Percentiles rank a stretch among this genome's conserved stretches.
Evolutionary conservation across 2,329 filamentous ascomycete genomes (phyloP).

Genomic region (Zalaria sp.): DNA sequence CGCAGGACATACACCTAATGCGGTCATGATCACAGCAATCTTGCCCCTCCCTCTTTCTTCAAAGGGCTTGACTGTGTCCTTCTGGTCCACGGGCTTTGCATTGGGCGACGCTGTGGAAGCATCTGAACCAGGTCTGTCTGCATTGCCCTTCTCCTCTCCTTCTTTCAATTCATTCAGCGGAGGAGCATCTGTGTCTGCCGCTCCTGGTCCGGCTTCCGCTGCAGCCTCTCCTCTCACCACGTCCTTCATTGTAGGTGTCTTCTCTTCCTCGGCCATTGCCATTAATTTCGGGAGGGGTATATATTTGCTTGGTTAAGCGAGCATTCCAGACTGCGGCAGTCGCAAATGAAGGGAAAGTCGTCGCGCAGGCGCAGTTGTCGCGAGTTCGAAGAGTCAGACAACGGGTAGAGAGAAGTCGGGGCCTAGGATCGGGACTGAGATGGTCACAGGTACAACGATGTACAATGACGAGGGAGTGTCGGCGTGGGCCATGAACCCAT

Average conservation of each 20-base stretch:
- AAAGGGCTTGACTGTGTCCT: conserved; percentile 7
- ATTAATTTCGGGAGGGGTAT: not conserved
- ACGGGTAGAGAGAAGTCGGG: not conserved
- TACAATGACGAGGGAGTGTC: too few species aligned
- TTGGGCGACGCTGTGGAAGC: conserved; percentile 2
- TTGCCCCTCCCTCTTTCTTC: conserved; percentile 20
- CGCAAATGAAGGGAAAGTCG: too few species aligned
- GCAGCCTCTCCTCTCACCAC: conserved; percentile 7
- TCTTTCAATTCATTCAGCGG: conserved; percentile 8
- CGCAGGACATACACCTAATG: conserved; percentile 16
- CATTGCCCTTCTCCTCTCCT: conserved; percentile 8
- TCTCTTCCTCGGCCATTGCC: not conserved
- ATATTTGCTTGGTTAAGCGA: not conserved
- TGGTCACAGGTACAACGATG: too few species aligned
- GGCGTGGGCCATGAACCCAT: too few species aligned
- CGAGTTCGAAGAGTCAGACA: not conserved
- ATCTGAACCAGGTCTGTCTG: not conserved
- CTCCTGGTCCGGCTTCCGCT: conserved; percentile 8
- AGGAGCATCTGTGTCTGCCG: conserved; percentile 8
- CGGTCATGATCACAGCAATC: conserved; percentile 35
- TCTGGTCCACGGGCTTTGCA: conserved; percentile 8
- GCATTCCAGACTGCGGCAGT: too few species aligned
- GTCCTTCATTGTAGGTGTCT: not conserved
- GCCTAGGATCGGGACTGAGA: not conserved
- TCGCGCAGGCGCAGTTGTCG: too few species aligned